phyloP scores from a whole-genome alignment of 306 rosid species.

The Rosa rugosa region DNA sequence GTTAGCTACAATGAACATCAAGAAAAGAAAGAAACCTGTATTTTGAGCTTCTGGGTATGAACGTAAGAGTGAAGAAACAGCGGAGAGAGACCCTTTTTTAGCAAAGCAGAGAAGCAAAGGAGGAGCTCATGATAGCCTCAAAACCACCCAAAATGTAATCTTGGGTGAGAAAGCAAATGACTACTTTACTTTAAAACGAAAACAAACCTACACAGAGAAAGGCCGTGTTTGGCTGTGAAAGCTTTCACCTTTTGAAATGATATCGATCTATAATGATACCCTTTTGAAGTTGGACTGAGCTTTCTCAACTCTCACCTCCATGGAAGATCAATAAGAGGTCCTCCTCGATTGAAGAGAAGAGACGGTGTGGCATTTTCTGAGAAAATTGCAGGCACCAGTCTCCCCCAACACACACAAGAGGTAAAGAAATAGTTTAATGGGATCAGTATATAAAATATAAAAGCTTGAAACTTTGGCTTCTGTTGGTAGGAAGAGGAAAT shows the following conservation, averaged over 20 bases:
- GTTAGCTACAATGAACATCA: conserved; percentile 20
- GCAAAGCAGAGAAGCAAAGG: conserved; percentile 29
- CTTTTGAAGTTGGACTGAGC: conserved; percentile 18
- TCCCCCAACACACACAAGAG: conserved; percentile 39
- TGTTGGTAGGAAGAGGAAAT: conserved; percentile 15
- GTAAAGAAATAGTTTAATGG: conserved; percentile 16
- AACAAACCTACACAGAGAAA: background rate
- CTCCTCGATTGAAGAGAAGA: conserved; percentile 93
- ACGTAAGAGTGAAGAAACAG: conserved; percentile 26
- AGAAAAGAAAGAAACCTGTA: conserved; percentile 50
- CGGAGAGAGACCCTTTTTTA: conserved; percentile 27
- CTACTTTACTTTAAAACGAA: conserved; percentile 29
- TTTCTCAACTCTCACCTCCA: conserved; percentile 26
- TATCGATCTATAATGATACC: conserved; percentile 15
- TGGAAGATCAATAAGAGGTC: conserved; percentile 45
- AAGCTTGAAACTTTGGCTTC: conserved; percentile 6
- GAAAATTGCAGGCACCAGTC: conserved; percentile 43
- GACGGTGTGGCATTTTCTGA: conserved; percentile 66
- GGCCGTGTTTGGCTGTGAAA: conserved; percentile 24
- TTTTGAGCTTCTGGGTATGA: conserved; percentile 24
- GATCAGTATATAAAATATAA: background rate
- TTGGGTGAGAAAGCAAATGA: conserved; percentile 26
- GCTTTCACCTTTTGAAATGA: conserved; percentile 25
- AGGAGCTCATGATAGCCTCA: conserved; percentile 34
- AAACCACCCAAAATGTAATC: conserved; percentile 28